Evolutionary conservation across 371 early-diverging fungal species (phyloP).

Genomic region (Globomyces sp.): DNA sequence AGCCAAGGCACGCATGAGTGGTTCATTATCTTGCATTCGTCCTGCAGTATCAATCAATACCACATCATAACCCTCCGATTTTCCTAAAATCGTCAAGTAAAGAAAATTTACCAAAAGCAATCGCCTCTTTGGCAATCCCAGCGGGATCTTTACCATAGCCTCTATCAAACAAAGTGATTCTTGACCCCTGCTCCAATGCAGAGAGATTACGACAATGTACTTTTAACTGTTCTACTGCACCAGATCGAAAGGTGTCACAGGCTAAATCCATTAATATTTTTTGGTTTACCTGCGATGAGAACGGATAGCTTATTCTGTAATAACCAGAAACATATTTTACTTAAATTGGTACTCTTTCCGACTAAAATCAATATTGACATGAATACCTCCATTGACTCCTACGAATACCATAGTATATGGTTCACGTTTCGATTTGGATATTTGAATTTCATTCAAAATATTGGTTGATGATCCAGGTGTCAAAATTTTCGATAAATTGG

Average conservation of each 20-base stretch:
- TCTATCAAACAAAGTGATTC: slow-evolving; percentile 93
- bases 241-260: slow-evolving; percentile 99
- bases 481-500: slow-evolving; percentile 78
- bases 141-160: slow-evolving; percentile 99
- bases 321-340: slow-evolving; percentile 98
- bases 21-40: slow-evolving; percentile 99
- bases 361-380: slow-evolving; percentile 46
- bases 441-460: slow-evolving; percentile 88
- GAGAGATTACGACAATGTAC: slow-evolving; percentile 91
- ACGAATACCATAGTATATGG: slow-evolving; percentile 95
- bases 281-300: slow-evolving; percentile 69
- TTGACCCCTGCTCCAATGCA: slow-evolving; percentile 70
- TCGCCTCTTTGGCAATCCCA: slow-evolving; percentile 97
- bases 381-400: slow-evolving; percentile 90
- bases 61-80: slow-evolving; percentile 82
- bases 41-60: slow-evolving; percentile 99
- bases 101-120: slow-evolving; percentile 64
- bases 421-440: slow-evolving; percentile 60
- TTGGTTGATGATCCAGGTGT: slow-evolving; percentile 94
- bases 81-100: slow-evolving; percentile 18
- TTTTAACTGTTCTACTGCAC: slow-evolving; percentile 98
- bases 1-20: slow-evolving; percentile 95
- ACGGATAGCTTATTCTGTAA: slow-evolving; percentile 90
- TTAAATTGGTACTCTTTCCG: slow-evolving; percentile 95
- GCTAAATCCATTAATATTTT: slow-evolving; percentile 46